Conservation (phyloP, 2,329 filamentous ascomycete species). For the Berkeleyomyces basicola region DNA sequence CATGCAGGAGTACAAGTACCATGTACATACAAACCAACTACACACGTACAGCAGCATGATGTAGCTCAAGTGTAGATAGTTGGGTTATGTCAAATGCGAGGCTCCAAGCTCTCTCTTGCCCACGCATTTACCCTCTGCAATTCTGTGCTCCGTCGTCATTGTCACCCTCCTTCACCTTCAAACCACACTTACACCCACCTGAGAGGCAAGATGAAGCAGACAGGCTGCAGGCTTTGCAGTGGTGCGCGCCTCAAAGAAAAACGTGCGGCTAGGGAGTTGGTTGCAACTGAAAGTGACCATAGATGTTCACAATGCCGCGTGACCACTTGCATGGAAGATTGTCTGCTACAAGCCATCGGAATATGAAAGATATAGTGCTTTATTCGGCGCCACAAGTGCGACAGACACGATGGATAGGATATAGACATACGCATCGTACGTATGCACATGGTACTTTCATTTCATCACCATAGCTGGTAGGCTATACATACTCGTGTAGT, state of each 20-base stretch:
- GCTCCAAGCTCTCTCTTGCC: background rate
- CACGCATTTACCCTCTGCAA: background rate
- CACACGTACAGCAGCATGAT: background rate
- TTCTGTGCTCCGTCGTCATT: background rate
- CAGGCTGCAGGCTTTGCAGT: background rate
- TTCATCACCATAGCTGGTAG: background rate
- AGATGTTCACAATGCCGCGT: no score
- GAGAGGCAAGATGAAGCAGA: background rate
- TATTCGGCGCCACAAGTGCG: background rate
- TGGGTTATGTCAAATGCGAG: background rate
- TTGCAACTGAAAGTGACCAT: no score
- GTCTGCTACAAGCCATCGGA: no score
- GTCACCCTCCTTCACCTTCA: background rate
- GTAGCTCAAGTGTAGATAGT: background rate
- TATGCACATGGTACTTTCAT: background rate
- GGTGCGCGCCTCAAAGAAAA: background rate
- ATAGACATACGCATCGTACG: background rate
- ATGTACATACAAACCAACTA: no score
- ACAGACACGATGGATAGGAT: background rate
- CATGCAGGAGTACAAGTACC: no score
- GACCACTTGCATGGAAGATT: no score
- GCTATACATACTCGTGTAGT: no score
- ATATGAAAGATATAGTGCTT: background rate
- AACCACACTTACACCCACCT: background rate
- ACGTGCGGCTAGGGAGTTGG: no score